phyloP scores from a whole-genome alignment of 2,329 filamentous ascomycete genomes.

The Fusarium nanum region DNA sequence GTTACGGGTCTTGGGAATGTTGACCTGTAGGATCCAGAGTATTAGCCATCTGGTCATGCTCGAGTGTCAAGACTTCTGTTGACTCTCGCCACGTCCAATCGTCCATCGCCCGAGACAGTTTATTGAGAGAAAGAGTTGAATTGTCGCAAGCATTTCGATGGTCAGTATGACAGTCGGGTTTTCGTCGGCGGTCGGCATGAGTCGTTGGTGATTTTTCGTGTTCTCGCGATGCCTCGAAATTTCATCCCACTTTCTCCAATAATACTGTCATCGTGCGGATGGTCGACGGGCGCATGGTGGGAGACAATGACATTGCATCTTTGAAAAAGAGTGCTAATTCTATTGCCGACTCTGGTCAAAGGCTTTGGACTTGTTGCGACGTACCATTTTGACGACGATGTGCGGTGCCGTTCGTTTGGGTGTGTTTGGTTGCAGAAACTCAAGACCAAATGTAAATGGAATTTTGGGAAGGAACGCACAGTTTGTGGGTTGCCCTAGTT shows the following conservation, averaged over 20 bases:
- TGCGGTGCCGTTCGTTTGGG: constrained; percentile 55
- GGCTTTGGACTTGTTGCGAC: constrained; percentile 46
- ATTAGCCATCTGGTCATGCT: constrained; percentile 47
- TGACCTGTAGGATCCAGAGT: constrained; percentile 72
- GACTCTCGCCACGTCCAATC: constrained; percentile 17
- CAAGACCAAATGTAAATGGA: constrained; percentile 53
- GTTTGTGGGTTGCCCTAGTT: constrained; percentile 54
- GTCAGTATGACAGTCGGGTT: neutral
- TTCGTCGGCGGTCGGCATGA: constrained; percentile 34
- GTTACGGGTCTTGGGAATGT: constrained; percentile 97
- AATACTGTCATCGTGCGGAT: constrained; percentile 50
- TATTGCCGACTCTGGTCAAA: constrained; percentile 19
- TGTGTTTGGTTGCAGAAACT: constrained; percentile 57
- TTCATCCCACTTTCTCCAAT: constrained; percentile 45
- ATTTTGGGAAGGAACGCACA: constrained; percentile 57
- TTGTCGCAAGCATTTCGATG: constrained; percentile 6
- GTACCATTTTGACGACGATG: constrained; percentile 64
- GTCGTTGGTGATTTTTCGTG: constrained; percentile 35
- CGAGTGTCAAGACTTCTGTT: constrained; percentile 23
- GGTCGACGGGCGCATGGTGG: constrained; percentile 42
- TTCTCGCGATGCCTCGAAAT: constrained; percentile 35
- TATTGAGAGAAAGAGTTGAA: constrained; percentile 10
- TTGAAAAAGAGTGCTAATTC: constrained; percentile 5
- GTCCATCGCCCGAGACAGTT: constrained; percentile 40
- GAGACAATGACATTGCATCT: constrained; percentile 21